phyloP scores from a whole-genome alignment of 495 filamentous ascomycete genomes.

The Penicillium pulvis region DNA sequence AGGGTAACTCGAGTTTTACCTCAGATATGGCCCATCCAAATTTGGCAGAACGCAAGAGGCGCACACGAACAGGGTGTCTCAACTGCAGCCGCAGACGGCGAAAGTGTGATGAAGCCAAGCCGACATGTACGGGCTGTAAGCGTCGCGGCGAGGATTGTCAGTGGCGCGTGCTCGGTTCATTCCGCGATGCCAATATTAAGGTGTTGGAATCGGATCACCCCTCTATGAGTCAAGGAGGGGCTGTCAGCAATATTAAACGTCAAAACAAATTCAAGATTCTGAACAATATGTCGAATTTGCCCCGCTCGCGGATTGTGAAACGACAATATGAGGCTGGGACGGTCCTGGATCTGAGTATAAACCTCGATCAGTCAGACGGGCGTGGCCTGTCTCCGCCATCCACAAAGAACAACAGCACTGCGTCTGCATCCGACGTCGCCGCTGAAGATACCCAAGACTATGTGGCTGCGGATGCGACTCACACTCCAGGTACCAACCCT shows the following conservation, averaged over 20 bases:
- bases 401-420: neutral
- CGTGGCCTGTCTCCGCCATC: slow-evolving; percentile 2
- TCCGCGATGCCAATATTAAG: slow-evolving; percentile 38
- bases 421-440: neutral
- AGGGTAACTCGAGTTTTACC: neutral
- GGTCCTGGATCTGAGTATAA: neutral
- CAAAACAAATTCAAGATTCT: slow-evolving; percentile 38
- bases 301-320: slow-evolving; percentile 3
- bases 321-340: neutral
- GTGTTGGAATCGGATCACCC: slow-evolving; percentile 34
- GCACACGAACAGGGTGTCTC: slow-evolving; percentile 36
- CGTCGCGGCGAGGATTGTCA: slow-evolving; percentile 34
- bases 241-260: slow-evolving; percentile 19
- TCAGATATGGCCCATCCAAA: slow-evolving; percentile 10
- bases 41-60: slow-evolving; percentile 24
- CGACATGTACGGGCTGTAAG: slow-evolving; percentile 34
- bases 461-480: neutral
- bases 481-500: neutral
- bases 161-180: slow-evolving; percentile 38
- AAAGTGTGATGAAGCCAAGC: slow-evolving; percentile 39
- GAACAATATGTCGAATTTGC: slow-evolving; percentile 11
- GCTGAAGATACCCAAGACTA: neutral
- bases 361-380: neutral
- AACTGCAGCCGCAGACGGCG: slow-evolving; percentile 37
- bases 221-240: slow-evolving; percentile 32